Evolutionary conservation across 2,329 filamentous ascomycete genomes (phyloP).

Genomic region (Septoria petroselini): DNA sequence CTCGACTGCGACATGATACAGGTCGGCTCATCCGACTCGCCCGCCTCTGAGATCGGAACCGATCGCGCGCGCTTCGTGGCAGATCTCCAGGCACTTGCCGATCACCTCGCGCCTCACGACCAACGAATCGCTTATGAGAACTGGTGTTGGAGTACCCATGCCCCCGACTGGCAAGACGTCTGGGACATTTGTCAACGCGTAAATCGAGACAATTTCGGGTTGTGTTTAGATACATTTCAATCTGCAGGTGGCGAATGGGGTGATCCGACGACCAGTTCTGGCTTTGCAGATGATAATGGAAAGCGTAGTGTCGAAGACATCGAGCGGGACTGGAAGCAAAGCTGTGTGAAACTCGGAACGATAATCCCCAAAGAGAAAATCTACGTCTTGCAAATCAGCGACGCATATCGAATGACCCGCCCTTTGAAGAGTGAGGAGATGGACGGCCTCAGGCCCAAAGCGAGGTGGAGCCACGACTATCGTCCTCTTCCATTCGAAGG

Average conservation of each 20-base stretch:
- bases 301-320: conserved; percentile 45
- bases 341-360: conserved; percentile 49
- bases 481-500: conserved; percentile 68
- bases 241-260: conserved; percentile 69
- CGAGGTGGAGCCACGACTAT: conserved; percentile 68
- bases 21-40: conserved; percentile 63
- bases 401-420: conserved; percentile 62
- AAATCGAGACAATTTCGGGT: conserved; percentile 63
- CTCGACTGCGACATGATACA: conserved; percentile 69
- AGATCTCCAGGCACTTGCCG: conserved; percentile 63
- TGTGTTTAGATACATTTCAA: conserved; percentile 78
- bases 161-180: conserved; percentile 64
- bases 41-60: conserved; percentile 51
- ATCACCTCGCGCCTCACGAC: conserved; percentile 56
- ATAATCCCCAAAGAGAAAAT: conserved; percentile 67
- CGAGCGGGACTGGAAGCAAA: conserved; percentile 39
- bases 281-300: conserved; percentile 54
- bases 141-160: conserved; percentile 75
- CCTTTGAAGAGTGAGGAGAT: conserved; percentile 54
- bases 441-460: conserved; percentile 58
- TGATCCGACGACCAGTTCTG: conserved; percentile 64
- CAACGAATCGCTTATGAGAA: conserved; percentile 73
- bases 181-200: conserved; percentile 66
- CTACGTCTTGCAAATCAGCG: conserved; percentile 70
- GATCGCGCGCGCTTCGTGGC: conserved; percentile 53